Evolutionary conservation across 2,329 filamentous ascomycete genomes (phyloP).

Genomic region (Sarocladium brachiariae): DNA sequence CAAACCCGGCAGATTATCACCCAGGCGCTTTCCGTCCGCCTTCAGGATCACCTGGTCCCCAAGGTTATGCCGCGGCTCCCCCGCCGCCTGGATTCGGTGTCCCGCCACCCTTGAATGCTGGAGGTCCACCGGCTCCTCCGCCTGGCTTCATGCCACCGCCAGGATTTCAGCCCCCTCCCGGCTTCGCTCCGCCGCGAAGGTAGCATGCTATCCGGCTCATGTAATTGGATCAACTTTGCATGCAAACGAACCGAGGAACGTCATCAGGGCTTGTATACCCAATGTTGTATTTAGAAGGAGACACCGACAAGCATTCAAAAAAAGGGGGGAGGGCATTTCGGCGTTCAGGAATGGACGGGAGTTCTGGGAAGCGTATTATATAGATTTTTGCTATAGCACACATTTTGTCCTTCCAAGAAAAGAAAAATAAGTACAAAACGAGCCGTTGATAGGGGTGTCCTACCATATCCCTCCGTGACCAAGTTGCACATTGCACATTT

Average conservation of each 20-base stretch:
- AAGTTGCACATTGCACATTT: too few relatives aligned
- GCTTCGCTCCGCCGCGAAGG: constrained; percentile 23
- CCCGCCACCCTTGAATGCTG: constrained; percentile 26
- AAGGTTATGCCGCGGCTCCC: constrained; percentile 27
- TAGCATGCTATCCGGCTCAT: not conserved
- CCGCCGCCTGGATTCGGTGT: constrained; percentile 32
- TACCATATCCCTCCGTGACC: too few relatives aligned
- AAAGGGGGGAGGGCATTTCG: not conserved
- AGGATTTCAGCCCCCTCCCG: constrained; percentile 40
- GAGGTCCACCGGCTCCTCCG: constrained; percentile 30
- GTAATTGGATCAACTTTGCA: too few relatives aligned
- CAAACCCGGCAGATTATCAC: constrained; percentile 42
- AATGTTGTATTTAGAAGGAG: not conserved
- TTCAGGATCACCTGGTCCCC: constrained; percentile 26
- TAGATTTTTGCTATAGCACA: not conserved
- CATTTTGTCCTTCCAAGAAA: not conserved
- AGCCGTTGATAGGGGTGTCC: not conserved
- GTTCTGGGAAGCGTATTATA: constrained; percentile 3
- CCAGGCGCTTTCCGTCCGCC: constrained; percentile 32
- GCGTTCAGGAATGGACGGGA: not conserved
- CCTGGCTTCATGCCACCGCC: constrained; percentile 35
- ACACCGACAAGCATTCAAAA: too few relatives aligned
- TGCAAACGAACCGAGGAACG: too few relatives aligned
- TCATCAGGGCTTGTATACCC: constrained; percentile 1
- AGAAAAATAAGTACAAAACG: not conserved